These are phyloP conservation scores for Nakazawaea populi DNA, from an alignment of 805 yeast species.

Conservation along the genomic window DNA sequence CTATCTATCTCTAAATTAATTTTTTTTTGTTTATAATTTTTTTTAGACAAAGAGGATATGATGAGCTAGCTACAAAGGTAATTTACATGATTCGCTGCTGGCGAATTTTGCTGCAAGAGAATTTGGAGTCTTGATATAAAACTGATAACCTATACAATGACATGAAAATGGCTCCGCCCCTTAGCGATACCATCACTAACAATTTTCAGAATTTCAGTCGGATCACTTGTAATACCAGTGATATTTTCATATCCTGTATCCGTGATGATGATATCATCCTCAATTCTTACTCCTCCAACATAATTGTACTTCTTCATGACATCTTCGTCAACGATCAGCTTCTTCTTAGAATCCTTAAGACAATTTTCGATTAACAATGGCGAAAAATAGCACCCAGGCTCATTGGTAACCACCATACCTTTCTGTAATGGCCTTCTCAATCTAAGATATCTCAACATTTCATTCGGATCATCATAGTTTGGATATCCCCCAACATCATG, in stretches of 20 bases:
- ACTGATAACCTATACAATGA: slow-evolving; percentile 23
- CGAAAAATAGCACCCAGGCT: slow-evolving; percentile 92
- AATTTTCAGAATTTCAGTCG: slow-evolving; percentile 72
- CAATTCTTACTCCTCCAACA: slow-evolving; percentile 96
- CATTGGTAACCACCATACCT: slow-evolving; percentile 89
- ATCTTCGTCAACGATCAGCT: slow-evolving; percentile 55
- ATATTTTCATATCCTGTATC: slow-evolving; percentile 72
- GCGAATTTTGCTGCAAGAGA: too few relatives aligned
- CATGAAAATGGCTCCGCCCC: slow-evolving; percentile 62
- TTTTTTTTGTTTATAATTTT: neutral
- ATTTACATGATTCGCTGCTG: too few relatives aligned
- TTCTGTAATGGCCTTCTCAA: slow-evolving; percentile 64
- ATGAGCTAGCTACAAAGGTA: neutral
- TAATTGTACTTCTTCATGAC: slow-evolving; percentile 74
- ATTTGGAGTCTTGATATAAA: too few relatives aligned
- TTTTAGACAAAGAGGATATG: neutral
- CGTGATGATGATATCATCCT: slow-evolving; percentile 85
- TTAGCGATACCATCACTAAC: slow-evolving; percentile 64
- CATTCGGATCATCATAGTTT: slow-evolving; percentile 79
- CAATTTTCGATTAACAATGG: slow-evolving; percentile 70
- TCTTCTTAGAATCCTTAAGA: slow-evolving; percentile 41
- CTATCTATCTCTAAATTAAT: neutral
- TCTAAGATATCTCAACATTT: slow-evolving; percentile 70
- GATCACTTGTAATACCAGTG: slow-evolving; percentile 80
- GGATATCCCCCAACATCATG: slow-evolving; percentile 94